These are phyloP conservation scores for Ramaria rubella DNA, from an alignment of 768 basidiomycete species.

Conservation along the genomic window DNA sequence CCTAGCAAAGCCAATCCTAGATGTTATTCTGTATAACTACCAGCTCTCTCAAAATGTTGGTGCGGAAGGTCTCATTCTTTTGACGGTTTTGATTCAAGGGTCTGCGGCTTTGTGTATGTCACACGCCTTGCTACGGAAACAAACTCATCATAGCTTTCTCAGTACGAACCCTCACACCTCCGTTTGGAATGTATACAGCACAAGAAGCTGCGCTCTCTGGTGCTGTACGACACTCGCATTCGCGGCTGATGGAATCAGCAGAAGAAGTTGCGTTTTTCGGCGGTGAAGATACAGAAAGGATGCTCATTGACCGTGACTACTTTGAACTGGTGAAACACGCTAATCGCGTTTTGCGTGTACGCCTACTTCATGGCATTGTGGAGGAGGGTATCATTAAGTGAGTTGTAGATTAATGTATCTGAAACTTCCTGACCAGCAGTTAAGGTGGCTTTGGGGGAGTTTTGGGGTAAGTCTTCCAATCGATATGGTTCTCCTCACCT, in stretches of 20 bases:
- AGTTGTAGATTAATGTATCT: conserved; percentile 20
- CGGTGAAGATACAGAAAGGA: conserved; percentile 86
- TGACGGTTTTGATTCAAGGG: conserved; percentile 79
- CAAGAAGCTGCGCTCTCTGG: conserved; percentile 85
- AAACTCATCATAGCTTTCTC: conserved; percentile 7
- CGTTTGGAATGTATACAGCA: conserved; percentile 88
- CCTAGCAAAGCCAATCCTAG: conserved; percentile 87
- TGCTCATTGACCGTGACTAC: conserved; percentile 85
- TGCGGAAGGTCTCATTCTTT: conserved; percentile 79
- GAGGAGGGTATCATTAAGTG: conserved; percentile 97
- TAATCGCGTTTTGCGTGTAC: conserved; percentile 65
- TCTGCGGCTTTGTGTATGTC: conserved; percentile 74
- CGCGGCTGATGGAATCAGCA: conserved; percentile 79
- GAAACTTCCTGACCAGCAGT: background rate
- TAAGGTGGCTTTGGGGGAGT: conserved; percentile 71
- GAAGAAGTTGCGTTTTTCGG: conserved; percentile 87
- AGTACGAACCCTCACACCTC: conserved; percentile 87
- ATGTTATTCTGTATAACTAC: conserved; percentile 92
- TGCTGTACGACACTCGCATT: conserved; percentile 85
- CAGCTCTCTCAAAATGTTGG: conserved; percentile 92
- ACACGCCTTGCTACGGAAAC: background rate
- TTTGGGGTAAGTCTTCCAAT: conserved; percentile 59
- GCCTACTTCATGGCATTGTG: conserved; percentile 86
- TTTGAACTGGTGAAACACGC: conserved; percentile 80
- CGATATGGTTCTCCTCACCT: background rate